Conservation (phyloP, 148 eudicot genomes). For the Rhododendron kiyosumense region DNA sequence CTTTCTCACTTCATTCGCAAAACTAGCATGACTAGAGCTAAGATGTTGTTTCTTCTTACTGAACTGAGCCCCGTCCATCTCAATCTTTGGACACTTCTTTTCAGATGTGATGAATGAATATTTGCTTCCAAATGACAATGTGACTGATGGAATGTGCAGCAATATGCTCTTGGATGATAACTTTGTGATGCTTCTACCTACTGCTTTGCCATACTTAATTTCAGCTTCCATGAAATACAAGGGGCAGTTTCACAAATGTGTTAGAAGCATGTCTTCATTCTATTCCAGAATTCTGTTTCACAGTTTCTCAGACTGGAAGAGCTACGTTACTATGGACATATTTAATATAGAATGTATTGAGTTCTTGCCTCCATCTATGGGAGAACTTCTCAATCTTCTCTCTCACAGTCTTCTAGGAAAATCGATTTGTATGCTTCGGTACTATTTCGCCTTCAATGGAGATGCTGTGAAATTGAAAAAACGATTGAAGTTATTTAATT, state of each 20-base stretch:
- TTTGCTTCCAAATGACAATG: conserved; percentile 13
- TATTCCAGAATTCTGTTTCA: conserved; percentile 50
- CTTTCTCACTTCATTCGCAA: conserved; percentile 48
- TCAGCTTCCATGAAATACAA: conserved; percentile 30
- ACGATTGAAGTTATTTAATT: conserved; percentile 45
- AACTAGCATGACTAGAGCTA: conserved; percentile 48
- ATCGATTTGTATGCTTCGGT: conserved; percentile 43
- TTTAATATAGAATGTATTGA: conserved; percentile 42
- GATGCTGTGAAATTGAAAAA: conserved; percentile 24
- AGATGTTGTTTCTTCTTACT: conserved; percentile 41
- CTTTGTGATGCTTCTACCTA: conserved; percentile 72
- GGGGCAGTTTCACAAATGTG: conserved; percentile 22
- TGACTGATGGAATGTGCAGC: conserved; percentile 13
- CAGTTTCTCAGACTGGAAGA: conserved; percentile 66
- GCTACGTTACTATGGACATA: conserved; percentile 43
- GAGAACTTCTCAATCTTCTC: conserved; percentile 43
- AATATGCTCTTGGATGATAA: conserved; percentile 41
- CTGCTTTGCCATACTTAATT: conserved; percentile 45
- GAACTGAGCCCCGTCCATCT: conserved; percentile 68
- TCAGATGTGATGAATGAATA: conserved; percentile 35
- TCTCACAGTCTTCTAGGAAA: conserved; percentile 61
- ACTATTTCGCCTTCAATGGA: conserved; percentile 32
- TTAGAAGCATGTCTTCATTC: conserved; percentile 27
- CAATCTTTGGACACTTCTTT: conserved; percentile 56
- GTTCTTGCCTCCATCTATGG: conserved; percentile 31